These are phyloP conservation scores for Globisporangium apiculatum DNA, from an alignment of 352 stramenopile genomes.

Conservation along the genomic window DNA sequence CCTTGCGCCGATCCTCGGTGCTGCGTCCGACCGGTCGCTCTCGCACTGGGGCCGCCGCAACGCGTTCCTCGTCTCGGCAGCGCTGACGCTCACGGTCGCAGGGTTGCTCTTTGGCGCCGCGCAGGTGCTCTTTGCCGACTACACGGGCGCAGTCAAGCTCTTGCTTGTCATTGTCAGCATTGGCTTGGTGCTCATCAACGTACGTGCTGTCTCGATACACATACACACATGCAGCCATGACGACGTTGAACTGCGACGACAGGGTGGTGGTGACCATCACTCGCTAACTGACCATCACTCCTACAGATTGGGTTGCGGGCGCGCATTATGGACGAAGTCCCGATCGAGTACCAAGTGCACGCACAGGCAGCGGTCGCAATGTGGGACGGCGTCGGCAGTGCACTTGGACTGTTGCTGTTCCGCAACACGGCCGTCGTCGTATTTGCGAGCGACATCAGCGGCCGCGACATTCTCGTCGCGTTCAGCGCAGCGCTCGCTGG, in stretches of 20 bases:
- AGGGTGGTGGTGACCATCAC: too few relatives aligned
- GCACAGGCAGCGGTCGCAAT: constrained; percentile 60
- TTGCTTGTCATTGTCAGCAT: constrained; percentile 59
- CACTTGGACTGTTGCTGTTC: constrained; percentile 56
- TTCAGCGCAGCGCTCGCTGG: constrained; percentile 45
- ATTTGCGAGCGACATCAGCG: constrained; percentile 65
- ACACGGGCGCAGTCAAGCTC: constrained; percentile 33
- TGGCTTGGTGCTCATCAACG: constrained; percentile 52
- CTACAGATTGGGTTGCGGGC: constrained; percentile 53
- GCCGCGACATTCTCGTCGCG: constrained; percentile 51
- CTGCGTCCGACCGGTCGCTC: constrained; percentile 61
- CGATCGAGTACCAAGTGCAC: constrained; percentile 72
- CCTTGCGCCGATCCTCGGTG: constrained; percentile 60
- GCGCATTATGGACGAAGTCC: constrained; percentile 72
- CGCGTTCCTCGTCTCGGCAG: constrained; percentile 47
- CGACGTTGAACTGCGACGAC: too few relatives aligned
- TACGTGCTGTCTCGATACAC: constrained; percentile 12
- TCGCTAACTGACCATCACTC: too few relatives aligned
- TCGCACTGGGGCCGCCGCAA: constrained; percentile 69
- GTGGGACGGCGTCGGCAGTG: constrained; percentile 55
- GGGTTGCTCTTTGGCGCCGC: constrained; percentile 59
- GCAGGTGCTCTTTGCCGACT: constrained; percentile 46
- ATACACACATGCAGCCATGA: too few relatives aligned
- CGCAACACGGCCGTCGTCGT: constrained; percentile 59
- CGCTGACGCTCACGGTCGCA: constrained; percentile 36